Evolutionary conservation across 2,329 filamentous ascomycete genomes (phyloP), one percentile per base, ranked within the genome.

Genomic region (Lomentospora prolificans): DNA sequence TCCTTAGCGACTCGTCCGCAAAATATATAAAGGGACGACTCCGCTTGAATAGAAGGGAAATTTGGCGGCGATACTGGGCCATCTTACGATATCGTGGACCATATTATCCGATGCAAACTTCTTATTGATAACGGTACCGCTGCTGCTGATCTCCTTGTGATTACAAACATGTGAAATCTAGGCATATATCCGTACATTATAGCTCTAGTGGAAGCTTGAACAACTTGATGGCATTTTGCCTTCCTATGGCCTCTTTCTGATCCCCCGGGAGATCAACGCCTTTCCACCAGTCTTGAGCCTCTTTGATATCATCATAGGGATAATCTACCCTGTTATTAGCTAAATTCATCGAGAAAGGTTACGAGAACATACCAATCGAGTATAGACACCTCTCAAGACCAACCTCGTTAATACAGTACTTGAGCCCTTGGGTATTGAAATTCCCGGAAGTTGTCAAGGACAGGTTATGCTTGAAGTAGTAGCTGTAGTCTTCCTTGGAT

Each of bases 361-460:
- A 7, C 17, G 60, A 60, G 14, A 41, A 65, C 58, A 59, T 63
- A 68, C 72, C 70, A 54, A 74, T 73, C 0, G 71, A 67, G 55
- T 64, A 74, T 31, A 74, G 57, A 55, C 72, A 74, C 17, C 71
- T 60, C 3, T 71, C 67, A 1, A 65, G 57, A 0, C 70, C 70
- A 12, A 74, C 62, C 57, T 71, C 67, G 12, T 69, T 62, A 33
- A 74, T 67, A 48, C 70, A 73, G 48, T 66, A 72, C 60, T 72
- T 70, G 28, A 74, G 61, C 0, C 67, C 71, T 6, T 64, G 57
- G 0, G 70, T 73, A 10, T 68, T 70, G 59, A 70, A 73, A 58
- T 72, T 66, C 0, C 72, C 71, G 0, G 69, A 72, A 0, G 71
- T 73, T 0, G 70, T 73, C 54, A 74, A 68, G 10, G 67, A 72